These are phyloP conservation scores for Trichocomaceae sp. DNA, from an alignment of 2,329 filamentous ascomycete genomes.

Conservation along the genomic window DNA sequence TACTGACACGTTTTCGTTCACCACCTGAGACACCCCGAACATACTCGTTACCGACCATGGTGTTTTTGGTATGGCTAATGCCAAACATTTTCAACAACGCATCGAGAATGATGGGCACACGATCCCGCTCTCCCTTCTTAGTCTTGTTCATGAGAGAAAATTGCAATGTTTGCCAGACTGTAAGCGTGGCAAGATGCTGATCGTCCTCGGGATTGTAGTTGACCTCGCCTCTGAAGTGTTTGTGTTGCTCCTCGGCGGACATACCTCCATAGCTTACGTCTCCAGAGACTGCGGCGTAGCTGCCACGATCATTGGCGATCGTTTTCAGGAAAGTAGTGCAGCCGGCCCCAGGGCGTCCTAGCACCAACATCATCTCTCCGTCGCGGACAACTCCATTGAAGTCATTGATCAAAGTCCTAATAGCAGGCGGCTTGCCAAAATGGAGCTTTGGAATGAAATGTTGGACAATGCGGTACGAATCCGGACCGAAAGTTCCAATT, in stretches of 20 bases:
- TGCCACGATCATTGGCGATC: conserved; percentile 62
- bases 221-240: conserved; percentile 66
- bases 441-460: conserved; percentile 48
- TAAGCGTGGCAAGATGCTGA: conserved; percentile 65
- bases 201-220: conserved; percentile 66
- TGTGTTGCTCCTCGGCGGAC: conserved; percentile 59
- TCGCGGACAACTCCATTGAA: conserved; percentile 62
- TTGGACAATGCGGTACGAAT: conserved; percentile 61
- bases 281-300: conserved; percentile 61
- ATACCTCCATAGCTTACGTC: conserved; percentile 68
- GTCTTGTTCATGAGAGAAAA: conserved; percentile 73
- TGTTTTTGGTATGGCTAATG: conserved; percentile 67
- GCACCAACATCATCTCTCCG: conserved; percentile 65
- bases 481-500: conserved; percentile 71
- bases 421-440: conserved; percentile 44
- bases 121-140: conserved; percentile 55
- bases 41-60: conserved; percentile 66
- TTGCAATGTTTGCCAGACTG: conserved; percentile 69
- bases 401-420: conserved; percentile 55
- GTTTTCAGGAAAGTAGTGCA: conserved; percentile 73
- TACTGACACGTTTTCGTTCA: conserved; percentile 72
- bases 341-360: conserved; percentile 66
- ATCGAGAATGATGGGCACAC: conserved; percentile 54
- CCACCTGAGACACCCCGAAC: conserved; percentile 71
- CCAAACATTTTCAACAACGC: conserved; percentile 72